Evolutionary conservation across 2,329 filamentous ascomycete genomes (phyloP), one percentile per base, ranked within the genome.

Genomic region (Claviceps sp.): DNA sequence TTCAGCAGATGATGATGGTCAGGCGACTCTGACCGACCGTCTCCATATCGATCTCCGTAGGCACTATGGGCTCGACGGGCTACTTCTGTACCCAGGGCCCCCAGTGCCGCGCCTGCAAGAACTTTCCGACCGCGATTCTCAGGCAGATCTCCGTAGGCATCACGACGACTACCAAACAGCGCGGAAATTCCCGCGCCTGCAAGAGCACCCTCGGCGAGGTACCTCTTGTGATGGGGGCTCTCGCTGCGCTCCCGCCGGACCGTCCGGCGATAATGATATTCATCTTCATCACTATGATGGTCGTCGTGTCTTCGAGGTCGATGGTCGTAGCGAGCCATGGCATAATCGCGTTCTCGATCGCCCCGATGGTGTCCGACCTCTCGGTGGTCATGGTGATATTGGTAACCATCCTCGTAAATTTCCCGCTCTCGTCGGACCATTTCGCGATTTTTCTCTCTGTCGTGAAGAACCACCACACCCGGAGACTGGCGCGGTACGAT

Each of bases 171-270:
- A 16, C 75, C 71, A 5, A 82, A 64, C 2, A 84, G 65, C n/a
- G 80, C 81, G 11, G 77, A 75, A 7, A 81, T 65, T 48, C 80
- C 81, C 17, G 81, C 81, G 16, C 80, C 81, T 30, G 81, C 81
- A 16, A 83, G 69, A 10, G 80, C 81, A n/a, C 81, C 81, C 60
- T 82, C 80, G 22, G 80, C 80, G 5, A 84, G 64, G 57, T 82
- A 76, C 43, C 76, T 75, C 62, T 73, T 81, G 57, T 77, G 77
- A 56, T 78, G 73, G 48, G 70, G 66, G 56, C 74, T 75, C 13
- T 68, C 67, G 55, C 76, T 79, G 44, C 73, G 70, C 17, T 77
- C 75, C 19, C 74, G 72, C 17, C 70, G 74, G 38, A 77, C 62
- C 47, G 67, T 69, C 57, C 67, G 68, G 56, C 73, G 68, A 58